Evolutionary conservation across 331 rosid species (phyloP).

Genomic region (Acacia concinna): DNA sequence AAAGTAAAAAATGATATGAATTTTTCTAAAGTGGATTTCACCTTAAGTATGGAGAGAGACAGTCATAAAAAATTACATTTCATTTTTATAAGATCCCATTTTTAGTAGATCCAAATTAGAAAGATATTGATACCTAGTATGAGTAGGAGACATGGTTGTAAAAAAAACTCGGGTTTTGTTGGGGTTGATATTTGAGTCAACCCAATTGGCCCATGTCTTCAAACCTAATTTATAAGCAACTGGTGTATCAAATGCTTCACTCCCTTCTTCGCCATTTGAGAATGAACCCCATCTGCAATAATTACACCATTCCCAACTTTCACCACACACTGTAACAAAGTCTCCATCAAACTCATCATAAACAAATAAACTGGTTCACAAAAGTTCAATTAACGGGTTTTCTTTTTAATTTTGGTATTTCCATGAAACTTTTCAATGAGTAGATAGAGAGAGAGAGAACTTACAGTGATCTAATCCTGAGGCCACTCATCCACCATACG

Average conservation of each 20-base stretch:
- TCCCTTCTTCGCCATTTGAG: constrained; percentile 82
- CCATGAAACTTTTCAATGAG: not conserved
- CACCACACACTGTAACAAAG: not conserved
- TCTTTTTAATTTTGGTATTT: not conserved
- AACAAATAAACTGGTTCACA: not conserved
- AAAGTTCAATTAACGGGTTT: no score
- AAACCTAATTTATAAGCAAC: constrained; percentile 76
- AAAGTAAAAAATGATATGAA: not conserved
- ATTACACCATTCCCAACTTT: constrained; percentile 1
- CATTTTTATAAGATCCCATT: not conserved
- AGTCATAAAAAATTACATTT: not conserved
- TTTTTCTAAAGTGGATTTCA: not conserved
- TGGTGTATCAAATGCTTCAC: constrained; percentile 73
- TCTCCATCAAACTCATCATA: not conserved
- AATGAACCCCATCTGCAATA: constrained; percentile 89
- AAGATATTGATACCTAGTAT: constrained; percentile 57
- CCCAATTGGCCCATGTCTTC: constrained; percentile 98
- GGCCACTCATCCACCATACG: constrained; percentile 98
- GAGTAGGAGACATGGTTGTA: constrained; percentile 94
- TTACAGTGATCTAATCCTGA: constrained; percentile 68
- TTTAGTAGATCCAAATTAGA: not conserved
- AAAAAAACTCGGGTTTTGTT: constrained; percentile 84
- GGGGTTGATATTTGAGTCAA: constrained; percentile 76
- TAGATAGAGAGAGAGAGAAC: constrained; percentile 23
- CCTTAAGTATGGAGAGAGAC: not conserved